Conservation (phyloP, 2,329 filamentous ascomycete species). For the Phyllosticta paracitricarpa region DNA sequence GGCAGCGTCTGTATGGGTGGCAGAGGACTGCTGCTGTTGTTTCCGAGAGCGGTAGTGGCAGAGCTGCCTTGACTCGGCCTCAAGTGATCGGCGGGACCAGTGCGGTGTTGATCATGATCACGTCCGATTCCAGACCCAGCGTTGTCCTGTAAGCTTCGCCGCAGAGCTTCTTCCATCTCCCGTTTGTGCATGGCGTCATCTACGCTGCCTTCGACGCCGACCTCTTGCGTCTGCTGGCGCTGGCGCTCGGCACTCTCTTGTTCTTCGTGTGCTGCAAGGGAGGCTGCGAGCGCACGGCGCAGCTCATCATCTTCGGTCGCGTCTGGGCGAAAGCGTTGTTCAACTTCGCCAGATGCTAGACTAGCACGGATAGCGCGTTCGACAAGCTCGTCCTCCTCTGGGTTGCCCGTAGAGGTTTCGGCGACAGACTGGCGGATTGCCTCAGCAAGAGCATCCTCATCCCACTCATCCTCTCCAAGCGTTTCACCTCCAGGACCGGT, state of each 20-base stretch:
- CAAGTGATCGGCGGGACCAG: not conserved
- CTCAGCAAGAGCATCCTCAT: constrained; percentile 49
- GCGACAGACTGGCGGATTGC: constrained; percentile 56
- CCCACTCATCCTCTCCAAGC: not conserved
- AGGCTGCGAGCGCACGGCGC: constrained; percentile 40
- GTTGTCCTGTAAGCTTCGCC: constrained; percentile 33
- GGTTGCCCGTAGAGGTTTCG: constrained; percentile 60
- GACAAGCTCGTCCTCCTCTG: constrained; percentile 58
- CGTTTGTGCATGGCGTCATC: constrained; percentile 18
- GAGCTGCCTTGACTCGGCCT: not conserved
- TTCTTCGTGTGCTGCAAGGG: constrained; percentile 4
- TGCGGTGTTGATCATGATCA: constrained; percentile 2
- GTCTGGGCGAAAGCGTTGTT: constrained; percentile 18
- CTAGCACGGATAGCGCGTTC: constrained; percentile 67
- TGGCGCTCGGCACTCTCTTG: not conserved
- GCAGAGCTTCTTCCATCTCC: constrained; percentile 36
- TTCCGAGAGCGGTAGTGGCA: not conserved
- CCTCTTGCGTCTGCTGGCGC: not conserved
- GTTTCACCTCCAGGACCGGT: not conserved
- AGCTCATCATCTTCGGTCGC: constrained; percentile 38
- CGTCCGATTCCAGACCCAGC: constrained; percentile 12
- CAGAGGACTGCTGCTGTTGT: not conserved
- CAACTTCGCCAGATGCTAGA: constrained; percentile 45
- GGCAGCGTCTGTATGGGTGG: not conserved
- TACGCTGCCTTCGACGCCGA: constrained; percentile 14